A percentile compares a stretch with the other conserved stretches of the same genome.
Evolutionary conservation across 1,284 basidiomycete genomes (phyloP).

Genomic region (Malassezia slooffiae): DNA sequence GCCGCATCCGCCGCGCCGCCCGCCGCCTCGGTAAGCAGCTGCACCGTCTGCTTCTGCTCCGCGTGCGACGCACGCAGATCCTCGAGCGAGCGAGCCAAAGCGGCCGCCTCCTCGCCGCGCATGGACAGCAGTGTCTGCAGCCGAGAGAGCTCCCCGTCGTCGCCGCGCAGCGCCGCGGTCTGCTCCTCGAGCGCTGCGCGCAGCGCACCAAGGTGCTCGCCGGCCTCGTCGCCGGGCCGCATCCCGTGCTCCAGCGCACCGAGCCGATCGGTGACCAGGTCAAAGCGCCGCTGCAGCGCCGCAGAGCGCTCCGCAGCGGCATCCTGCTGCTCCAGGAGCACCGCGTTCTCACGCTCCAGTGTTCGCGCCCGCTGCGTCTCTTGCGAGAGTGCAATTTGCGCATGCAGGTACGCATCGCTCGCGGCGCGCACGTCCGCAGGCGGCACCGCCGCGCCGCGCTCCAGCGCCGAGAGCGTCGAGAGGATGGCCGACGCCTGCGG

Average conservation of each 20-base stretch:
- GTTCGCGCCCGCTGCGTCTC: conserved; percentile 78
- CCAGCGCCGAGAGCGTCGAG: no score
- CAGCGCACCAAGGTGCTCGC: conserved; percentile 71
- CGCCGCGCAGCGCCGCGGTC: conserved; percentile 80
- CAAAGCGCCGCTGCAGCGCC: conserved; percentile 50
- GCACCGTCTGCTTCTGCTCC: conserved; percentile 74
- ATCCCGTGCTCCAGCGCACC: conserved; percentile 11
- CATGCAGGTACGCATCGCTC: conserved; percentile 75
- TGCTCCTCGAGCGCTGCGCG: conserved; percentile 87
- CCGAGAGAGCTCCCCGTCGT: conserved; percentile 76
- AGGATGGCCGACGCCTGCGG: no score
- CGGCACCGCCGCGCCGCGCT: conserved; percentile 48
- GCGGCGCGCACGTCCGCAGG: conserved; percentile 68
- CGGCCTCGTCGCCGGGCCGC: conserved; percentile 55
- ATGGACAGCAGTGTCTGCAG: conserved; percentile 83
- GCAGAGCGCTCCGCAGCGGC: conserved; percentile 75
- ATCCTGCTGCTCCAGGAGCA: conserved; percentile 67
- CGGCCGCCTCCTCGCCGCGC: conserved; percentile 72
- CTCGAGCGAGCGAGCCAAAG: conserved; percentile 74
- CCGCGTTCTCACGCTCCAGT: conserved; percentile 82
- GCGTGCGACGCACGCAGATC: conserved; percentile 92
- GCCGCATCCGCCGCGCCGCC: conserved; percentile 2
- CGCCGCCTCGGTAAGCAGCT: conserved; percentile 56
- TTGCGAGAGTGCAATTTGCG: conserved; percentile 72
- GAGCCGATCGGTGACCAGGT: conserved; percentile 13